Base-by-base conservation (phyloP, 352 stramenopile species). In the Pythium periplocum region DNA sequence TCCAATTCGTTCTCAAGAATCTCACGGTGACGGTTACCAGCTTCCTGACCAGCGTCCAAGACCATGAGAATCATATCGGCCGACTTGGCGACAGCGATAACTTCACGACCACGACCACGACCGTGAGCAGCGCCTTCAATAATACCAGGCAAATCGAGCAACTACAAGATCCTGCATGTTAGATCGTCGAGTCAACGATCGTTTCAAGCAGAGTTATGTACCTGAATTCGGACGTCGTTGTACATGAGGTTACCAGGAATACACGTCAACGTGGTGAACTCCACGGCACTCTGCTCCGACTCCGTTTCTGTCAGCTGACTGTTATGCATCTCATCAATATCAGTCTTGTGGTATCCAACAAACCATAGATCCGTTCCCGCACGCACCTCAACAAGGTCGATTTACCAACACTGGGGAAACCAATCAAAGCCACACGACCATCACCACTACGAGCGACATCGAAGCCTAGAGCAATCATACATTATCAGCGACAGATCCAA, bases 1-100 rank as follows among this genome's bases (percentile, higher is more conserved):
- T 99, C 96, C 45, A 99, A 78, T 83, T 99, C 97, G 56, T 88
- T 85, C 68, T 99, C 96, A 26, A 99, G 74, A 67, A 99, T 99
- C 66, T 98, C 86, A 53, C 96, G 82, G 45, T 95, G 84, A 46
- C 84, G 82, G 74, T 99, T 98, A 55, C 96, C 94, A 57, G 98
- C 98, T 72, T 99, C 96, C 57, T 98, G 98, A 12, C 90, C 96
- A 44, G 96, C 96, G 70, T 99, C 97, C 33, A 99, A 75, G 17
- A 99, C 97, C 86, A 99, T 99, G 40, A 99, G 70, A 62, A 99
- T 98, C 63, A 99, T 94, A 78, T 99, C 97, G n/a, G 96, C 94
- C 42, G 86, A 97, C 69, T 98, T 96, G 49, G 97, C 97, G 8
- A 98, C 96, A 33, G 97, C 96, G 73, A 99, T 99, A 32, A 99